Evolutionary conservation across 345 rosid genomes (phyloP).

Genomic region (Salix exigua): DNA sequence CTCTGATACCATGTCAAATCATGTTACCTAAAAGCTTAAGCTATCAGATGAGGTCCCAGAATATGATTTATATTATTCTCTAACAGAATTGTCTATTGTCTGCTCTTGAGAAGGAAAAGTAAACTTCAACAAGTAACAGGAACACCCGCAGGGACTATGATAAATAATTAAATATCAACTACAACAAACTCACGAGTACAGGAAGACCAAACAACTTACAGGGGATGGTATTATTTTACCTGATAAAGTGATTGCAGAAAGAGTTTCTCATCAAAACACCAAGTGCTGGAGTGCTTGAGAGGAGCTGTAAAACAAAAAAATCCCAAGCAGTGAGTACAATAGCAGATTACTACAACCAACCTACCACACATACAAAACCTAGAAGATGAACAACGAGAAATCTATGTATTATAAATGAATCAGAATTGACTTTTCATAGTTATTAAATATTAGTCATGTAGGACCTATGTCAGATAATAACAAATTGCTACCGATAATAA

Average conservation of each 20-base stretch:
- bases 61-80: no score
- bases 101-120: not conserved
- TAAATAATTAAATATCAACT: not conserved
- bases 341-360: not conserved
- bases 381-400: not conserved
- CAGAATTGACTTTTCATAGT: not conserved
- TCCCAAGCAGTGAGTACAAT: conserved; percentile 6
- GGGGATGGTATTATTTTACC: conserved; percentile 39
- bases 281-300: conserved; percentile 49
- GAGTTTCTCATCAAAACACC: conserved; percentile 77
- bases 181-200: not conserved
- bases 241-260: conserved; percentile 83
- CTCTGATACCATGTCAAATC: no score
- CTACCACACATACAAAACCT: not conserved
- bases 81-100: not conserved
- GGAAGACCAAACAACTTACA: not conserved
- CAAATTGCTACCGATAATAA: not conserved
- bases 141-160: not conserved
- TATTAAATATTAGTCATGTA: not conserved
- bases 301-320: conserved; percentile 36
- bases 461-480: not conserved
- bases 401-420: not conserved
- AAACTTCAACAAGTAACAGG: not conserved
- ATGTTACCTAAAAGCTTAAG: no score
- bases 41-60: no score